phyloP scores from a whole-genome alignment of 1,139 yeast genomes.

The Kodamaea anthophila region DNA sequence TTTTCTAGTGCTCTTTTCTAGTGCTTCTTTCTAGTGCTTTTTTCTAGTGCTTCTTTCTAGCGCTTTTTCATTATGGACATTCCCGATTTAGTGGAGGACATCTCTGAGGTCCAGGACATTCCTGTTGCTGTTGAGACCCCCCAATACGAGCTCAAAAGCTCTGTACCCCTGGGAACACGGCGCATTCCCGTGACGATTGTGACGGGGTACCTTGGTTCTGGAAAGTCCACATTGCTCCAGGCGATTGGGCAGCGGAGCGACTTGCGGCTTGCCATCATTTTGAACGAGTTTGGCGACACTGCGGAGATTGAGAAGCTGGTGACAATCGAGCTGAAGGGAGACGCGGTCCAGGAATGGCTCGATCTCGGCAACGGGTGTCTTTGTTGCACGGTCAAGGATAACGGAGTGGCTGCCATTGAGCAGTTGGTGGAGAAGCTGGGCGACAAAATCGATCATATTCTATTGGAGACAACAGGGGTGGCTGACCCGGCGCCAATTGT shows the following conservation, averaged over 20 bases:
- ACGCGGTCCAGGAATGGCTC: slow-evolving; percentile 82
- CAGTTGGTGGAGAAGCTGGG: slow-evolving; percentile 69
- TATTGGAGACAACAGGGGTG: slow-evolving; percentile 93
- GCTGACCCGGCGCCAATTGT: slow-evolving; percentile 98
- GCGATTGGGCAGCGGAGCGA: slow-evolving; percentile 63
- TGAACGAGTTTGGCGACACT: slow-evolving; percentile 88
- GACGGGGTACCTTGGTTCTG: slow-evolving; percentile 94
- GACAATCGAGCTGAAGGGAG: slow-evolving; percentile 55
- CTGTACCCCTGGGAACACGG: slow-evolving; percentile 11
- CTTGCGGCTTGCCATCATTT: slow-evolving; percentile 76
- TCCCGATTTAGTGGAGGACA: slow-evolving; percentile 45
- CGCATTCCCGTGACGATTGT: slow-evolving; percentile 88
- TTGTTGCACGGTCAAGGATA: slow-evolving; percentile 93
- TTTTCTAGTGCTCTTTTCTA: too few relatives aligned
- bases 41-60: too few relatives aligned
- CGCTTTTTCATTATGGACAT: too few relatives aligned
- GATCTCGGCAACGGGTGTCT: slow-evolving; percentile 95
- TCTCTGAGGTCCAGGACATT: slow-evolving; percentile 2
- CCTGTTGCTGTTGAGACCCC: background rate
- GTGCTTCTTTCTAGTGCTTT: too few relatives aligned
- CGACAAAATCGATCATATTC: slow-evolving; percentile 75
- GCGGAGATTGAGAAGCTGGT: slow-evolving; percentile 84
- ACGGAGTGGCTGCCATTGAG: slow-evolving; percentile 92
- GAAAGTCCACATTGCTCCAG: slow-evolving; percentile 82
- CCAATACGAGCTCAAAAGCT: slow-evolving; percentile 4